Conservation (phyloP, 2,329 filamentous ascomycete genomes). For the Penicillium sp. region DNA sequence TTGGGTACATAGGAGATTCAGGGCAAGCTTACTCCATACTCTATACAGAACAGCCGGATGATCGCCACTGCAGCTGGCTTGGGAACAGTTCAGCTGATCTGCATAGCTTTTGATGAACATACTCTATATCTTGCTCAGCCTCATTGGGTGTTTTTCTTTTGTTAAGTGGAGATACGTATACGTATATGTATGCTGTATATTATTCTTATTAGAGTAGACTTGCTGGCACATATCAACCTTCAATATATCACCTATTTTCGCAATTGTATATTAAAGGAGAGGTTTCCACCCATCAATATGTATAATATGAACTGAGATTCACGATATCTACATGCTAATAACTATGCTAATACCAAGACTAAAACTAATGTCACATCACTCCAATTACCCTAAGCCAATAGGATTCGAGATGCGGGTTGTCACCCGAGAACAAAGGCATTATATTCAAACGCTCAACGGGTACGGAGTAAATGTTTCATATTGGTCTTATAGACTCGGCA, state of each 20-base stretch:
- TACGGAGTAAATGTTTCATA: neutral
- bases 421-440: neutral
- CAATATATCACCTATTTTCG: neutral
- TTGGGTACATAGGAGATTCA: neutral
- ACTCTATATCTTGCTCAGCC: neutral
- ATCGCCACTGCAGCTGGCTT: neutral
- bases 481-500: neutral
- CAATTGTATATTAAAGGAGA: neutral
- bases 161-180: neutral
- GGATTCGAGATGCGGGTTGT: neutral
- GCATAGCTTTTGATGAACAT: neutral
- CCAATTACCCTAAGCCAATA: neutral
- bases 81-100: neutral
- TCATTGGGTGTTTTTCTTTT: neutral
- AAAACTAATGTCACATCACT: neutral
- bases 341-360: too few relatives aligned
- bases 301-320: neutral
- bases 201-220: neutral
- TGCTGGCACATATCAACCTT: too few relatives aligned
- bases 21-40: neutral
- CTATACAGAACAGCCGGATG: neutral
- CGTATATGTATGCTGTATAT: neutral
- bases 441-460: neutral
- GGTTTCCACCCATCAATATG: too few relatives aligned
- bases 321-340: neutral